Percentiles rank a stretch among this genome's conserved stretches.
Evolutionary conservation across 2,329 filamentous ascomycete genomes (phyloP).

Genomic region (Claviceps sp.): DNA sequence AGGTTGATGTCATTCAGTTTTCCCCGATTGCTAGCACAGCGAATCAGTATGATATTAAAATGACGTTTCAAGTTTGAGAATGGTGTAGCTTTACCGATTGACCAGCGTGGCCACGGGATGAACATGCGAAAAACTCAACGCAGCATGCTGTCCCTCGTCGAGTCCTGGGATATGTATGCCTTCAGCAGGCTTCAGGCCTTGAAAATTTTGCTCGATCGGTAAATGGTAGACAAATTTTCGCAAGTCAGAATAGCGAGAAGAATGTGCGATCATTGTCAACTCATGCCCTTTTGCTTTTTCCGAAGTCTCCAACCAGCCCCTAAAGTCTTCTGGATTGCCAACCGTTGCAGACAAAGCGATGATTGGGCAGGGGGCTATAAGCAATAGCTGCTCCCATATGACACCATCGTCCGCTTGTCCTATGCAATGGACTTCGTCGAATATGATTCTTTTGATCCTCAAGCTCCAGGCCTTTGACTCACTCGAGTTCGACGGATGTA

Average conservation of each 20-base stretch:
- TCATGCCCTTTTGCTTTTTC: constrained; percentile 50
- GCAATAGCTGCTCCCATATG: constrained; percentile 65
- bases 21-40: constrained; percentile 30
- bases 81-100: constrained; percentile 27
- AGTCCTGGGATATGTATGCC: constrained; percentile 31
- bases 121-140: constrained; percentile 41
- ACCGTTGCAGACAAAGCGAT: constrained; percentile 71
- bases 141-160: constrained; percentile 27
- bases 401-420: constrained; percentile 63
- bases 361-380: constrained; percentile 63
- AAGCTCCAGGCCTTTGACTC: constrained; percentile 43
- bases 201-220: constrained; percentile 33
- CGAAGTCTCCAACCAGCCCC: constrained; percentile 50
- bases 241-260: constrained; percentile 60
- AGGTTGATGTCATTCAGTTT: constrained; percentile 55
- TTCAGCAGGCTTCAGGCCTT: constrained; percentile 31
- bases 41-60: constrained; percentile 6
- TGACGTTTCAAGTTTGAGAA: too few relatives aligned
- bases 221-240: constrained; percentile 58
- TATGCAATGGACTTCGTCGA: constrained; percentile 73
- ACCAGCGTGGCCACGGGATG: constrained; percentile 54
- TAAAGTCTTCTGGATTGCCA: constrained; percentile 60
- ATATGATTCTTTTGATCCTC: constrained; percentile 62
- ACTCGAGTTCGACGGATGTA: constrained; percentile 50
- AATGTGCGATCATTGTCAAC: constrained; percentile 55